Conservation (phyloP, 495 filamentous ascomycete genomes). For the Cryomyces minteri region DNA sequence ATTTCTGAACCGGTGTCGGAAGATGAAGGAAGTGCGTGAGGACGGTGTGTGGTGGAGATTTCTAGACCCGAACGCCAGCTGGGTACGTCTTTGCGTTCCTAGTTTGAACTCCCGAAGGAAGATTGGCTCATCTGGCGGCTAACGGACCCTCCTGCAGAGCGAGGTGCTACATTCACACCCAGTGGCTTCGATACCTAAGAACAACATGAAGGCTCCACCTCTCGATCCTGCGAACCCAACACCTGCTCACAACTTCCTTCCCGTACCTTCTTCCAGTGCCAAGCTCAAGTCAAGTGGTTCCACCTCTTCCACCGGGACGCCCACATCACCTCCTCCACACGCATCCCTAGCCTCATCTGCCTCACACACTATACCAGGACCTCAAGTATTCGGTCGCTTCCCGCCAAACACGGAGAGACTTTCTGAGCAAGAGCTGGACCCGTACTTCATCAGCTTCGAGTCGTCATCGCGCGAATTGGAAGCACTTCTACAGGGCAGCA, state of each 20-base stretch:
- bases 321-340: slow-evolving; percentile 29
- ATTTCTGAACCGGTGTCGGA: slow-evolving; percentile 80
- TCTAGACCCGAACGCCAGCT: slow-evolving; percentile 93
- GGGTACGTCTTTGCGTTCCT: slow-evolving; percentile 39
- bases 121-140: slow-evolving; percentile 7
- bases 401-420: slow-evolving; percentile 59
- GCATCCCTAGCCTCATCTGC: slow-evolving; percentile 29
- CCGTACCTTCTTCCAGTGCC: slow-evolving; percentile 64
- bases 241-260: slow-evolving; percentile 74
- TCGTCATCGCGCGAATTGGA: slow-evolving; percentile 76
- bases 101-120: slow-evolving; percentile 7
- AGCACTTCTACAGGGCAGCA: slow-evolving; percentile 65
- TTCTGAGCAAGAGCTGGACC: slow-evolving; percentile 79
- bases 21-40: slow-evolving; percentile 82
- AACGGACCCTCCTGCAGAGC: slow-evolving; percentile 32
- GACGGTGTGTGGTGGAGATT: slow-evolving; percentile 97
- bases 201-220: slow-evolving; percentile 80
- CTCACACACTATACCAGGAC: slow-evolving; percentile 38
- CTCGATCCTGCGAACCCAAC: slow-evolving; percentile 83
- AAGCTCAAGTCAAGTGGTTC: slow-evolving; percentile 51
- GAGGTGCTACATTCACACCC: slow-evolving; percentile 85
- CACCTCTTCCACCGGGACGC: slow-evolving; percentile 29
- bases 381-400: slow-evolving; percentile 59
- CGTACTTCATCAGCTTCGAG: slow-evolving; percentile 89
- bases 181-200: slow-evolving; percentile 79